A percentile compares a stretch with the other conserved stretches of the same genome.
Evolutionary conservation across 1,139 yeast species (phyloP).

Genomic region (Suhomyces ambrosiae): DNA sequence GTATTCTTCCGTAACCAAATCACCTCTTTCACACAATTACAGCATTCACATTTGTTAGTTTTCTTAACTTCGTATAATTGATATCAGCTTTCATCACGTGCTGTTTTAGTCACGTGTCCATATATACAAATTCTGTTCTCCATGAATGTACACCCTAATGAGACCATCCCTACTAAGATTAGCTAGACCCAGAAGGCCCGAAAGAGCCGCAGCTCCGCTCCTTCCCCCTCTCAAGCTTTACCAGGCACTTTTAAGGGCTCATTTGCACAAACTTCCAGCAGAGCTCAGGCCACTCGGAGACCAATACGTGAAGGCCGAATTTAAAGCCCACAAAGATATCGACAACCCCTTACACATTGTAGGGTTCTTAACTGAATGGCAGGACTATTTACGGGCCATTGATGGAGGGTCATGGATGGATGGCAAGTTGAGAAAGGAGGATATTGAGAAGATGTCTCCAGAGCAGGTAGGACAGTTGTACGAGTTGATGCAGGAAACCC

Average conservation of each 20-base stretch:
- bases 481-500: constrained; percentile 51
- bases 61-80: no score
- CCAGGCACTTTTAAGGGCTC: constrained; percentile 79
- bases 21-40: no score
- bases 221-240: constrained; percentile 82
- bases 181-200: constrained; percentile 62
- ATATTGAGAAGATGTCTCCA: constrained; percentile 81
- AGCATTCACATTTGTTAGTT: no score
- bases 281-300: constrained; percentile 83
- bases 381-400: constrained; percentile 74
- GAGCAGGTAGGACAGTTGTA: constrained; percentile 84
- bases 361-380: constrained; percentile 94
- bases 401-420: constrained; percentile 78
- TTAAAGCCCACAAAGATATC: constrained; percentile 76
- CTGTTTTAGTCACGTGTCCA: no score
- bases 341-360: constrained; percentile 93
- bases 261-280: constrained; percentile 59
- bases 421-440: constrained; percentile 64
- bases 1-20: no score
- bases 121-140: no score
- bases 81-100: no score
- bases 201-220: constrained; percentile 57
- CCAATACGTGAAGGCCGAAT: constrained; percentile 84
- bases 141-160: no score
- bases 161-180: constrained; percentile 47